Evolutionary conservation across 108 stramenopile genomes (phyloP), one percentile per base, ranked within the genome.

Genomic region (Nitzschia inconspicua): DNA sequence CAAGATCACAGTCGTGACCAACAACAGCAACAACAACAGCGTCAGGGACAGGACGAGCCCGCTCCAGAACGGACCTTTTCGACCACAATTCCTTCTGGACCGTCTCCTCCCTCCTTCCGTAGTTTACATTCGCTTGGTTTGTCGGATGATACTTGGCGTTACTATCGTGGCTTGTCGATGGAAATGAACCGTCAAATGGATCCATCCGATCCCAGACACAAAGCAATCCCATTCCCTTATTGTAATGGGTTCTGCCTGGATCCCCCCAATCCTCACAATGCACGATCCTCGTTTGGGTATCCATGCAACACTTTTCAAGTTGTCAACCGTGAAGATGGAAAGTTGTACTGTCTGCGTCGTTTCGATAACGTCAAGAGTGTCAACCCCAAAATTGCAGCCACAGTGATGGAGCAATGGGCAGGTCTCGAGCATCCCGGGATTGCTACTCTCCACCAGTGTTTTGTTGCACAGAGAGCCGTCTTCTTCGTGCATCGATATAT

Each of bases 401-500:
- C 75, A 13, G 90, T 86, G 8, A 64, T 74, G 66, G 77, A 88
- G 18, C 56, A 60, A 36, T 91, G 89, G 89, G 54, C 66, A 3
- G 75, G 67, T 10, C 50, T 78, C 2, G 81, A 86, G 54, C 90
- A 92, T 66, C 91, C 94, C 1, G 69, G 72, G 10, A 51, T 92
- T 8, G 85, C 84, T 5, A 66, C 78, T 25, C 77, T 88, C 39
- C 82, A 82, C 36, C 72, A 77, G 51, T 81, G 77, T 43, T 96
- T 94, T 63, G 50, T 95, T 28, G 66, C 85, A 24, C 86, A 94
- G 22, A 80, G 94, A 8, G 94, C 94, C 0, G 74, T 94, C 10
- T 96, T 95, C 75, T 96, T 95, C 77, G 72, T 94, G 19, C 88
- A 92, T 72, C 80, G 87, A 39, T 95, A 85, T 62, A 77, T 86